Conservation (phyloP, 2,329 filamentous ascomycete species). For the Fusarium torulosum region DNA sequence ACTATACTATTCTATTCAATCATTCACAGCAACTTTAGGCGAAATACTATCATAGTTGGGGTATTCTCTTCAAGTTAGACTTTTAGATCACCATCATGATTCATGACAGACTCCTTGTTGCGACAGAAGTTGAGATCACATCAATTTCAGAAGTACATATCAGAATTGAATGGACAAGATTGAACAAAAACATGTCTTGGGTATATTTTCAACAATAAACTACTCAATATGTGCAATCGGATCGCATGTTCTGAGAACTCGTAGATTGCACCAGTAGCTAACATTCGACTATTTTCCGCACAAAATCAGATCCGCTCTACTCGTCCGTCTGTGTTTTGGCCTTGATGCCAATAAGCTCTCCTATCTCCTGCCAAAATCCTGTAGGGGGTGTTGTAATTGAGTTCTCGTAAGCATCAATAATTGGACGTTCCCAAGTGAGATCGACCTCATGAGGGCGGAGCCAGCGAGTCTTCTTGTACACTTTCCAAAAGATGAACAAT, state of each 20-base stretch:
- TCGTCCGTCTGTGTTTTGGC: slow-evolving; percentile 19
- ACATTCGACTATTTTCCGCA: slow-evolving; percentile 10
- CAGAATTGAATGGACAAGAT: neutral
- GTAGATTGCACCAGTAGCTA: slow-evolving; percentile 22
- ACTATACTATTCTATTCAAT: neutral
- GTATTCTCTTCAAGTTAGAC: neutral
- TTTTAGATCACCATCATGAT: no score
- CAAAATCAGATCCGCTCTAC: slow-evolving; percentile 1
- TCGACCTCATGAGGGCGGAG: slow-evolving; percentile 68
- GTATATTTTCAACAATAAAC: slow-evolving; percentile 43
- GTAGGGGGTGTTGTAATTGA: slow-evolving; percentile 62
- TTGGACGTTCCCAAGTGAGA: slow-evolving; percentile 70
- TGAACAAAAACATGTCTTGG: slow-evolving; percentile 35
- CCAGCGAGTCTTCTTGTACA: slow-evolving; percentile 69
- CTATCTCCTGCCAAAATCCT: slow-evolving; percentile 69
- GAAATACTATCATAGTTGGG: neutral
- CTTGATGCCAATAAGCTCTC: slow-evolving; percentile 41
- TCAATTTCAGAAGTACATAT: neutral
- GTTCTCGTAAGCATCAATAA: slow-evolving; percentile 69
- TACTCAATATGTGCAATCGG: slow-evolving; percentile 23
- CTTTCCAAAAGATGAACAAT: slow-evolving; percentile 72
- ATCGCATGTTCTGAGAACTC: slow-evolving; percentile 30
- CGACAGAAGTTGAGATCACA: neutral
- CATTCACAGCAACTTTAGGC: neutral
- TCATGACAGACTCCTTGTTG: neutral